phyloP scores from a whole-genome alignment of 2,329 filamentous ascomycete genomes.

The Metarhizium rileyi region DNA sequence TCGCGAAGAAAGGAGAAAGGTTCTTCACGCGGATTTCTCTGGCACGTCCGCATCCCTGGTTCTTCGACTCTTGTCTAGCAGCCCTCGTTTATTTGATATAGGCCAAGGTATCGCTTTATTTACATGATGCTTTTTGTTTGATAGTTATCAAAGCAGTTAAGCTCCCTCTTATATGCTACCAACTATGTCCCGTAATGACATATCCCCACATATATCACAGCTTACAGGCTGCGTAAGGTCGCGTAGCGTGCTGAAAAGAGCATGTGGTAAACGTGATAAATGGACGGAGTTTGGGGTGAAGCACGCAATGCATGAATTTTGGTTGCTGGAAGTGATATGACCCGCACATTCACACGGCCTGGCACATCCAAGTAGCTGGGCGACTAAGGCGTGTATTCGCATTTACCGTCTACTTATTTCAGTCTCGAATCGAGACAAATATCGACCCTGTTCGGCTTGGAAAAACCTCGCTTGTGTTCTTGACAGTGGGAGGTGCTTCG shows the following conservation, averaged over 20 bases:
- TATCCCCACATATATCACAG: not conserved
- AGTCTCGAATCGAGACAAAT: too few relatives aligned
- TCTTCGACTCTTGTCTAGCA: not conserved
- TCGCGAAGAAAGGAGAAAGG: not conserved
- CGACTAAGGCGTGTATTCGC: too few relatives aligned
- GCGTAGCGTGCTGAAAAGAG: too few relatives aligned
- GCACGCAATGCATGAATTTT: too few relatives aligned
- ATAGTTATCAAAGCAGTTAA: slow-evolving; percentile 3
- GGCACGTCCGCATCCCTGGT: not conserved
- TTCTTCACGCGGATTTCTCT: not conserved
- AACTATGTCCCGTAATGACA: not conserved
- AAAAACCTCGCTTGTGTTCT: not conserved
- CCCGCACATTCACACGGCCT: too few relatives aligned
- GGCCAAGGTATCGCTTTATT: not conserved
- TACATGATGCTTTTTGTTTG: slow-evolving; percentile 6
- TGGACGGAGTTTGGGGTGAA: too few relatives aligned
- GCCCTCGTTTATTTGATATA: not conserved
- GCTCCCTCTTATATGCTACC: not conserved
- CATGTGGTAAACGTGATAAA: too few relatives aligned
- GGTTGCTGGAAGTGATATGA: too few relatives aligned
- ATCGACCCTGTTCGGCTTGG: too few relatives aligned
- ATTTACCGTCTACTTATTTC: too few relatives aligned
- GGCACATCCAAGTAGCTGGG: too few relatives aligned
- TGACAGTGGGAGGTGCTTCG: not conserved
- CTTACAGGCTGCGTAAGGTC: too few relatives aligned